Percentiles rank a stretch among this genome's conserved stretches.
Evolutionary conservation across 805 yeast species (phyloP).

Genomic region (Metschnikowia continentalis): DNA sequence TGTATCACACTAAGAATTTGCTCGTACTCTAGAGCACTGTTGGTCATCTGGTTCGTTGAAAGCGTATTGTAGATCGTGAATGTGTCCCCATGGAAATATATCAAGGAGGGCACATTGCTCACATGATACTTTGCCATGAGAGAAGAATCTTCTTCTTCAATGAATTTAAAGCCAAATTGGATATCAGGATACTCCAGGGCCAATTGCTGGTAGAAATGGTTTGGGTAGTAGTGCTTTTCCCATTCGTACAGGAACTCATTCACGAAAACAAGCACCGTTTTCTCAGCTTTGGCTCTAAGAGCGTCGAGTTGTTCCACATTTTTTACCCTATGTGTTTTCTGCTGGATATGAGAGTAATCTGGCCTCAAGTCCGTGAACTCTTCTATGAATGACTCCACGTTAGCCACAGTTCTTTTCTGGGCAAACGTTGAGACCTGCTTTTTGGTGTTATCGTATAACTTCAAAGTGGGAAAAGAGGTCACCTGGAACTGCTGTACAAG

Average conservation of each 20-base stretch:
- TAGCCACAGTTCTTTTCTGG: slow-evolving; percentile 17
- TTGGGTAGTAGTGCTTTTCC: slow-evolving; percentile 29
- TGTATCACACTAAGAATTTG: slow-evolving; percentile 15
- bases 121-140: slow-evolving; percentile 24
- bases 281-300: neutral
- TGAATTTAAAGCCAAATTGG: slow-evolving; percentile 24
- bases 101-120: slow-evolving; percentile 31
- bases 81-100: slow-evolving; percentile 21
- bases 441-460: slow-evolving; percentile 41
- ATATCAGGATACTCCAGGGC: slow-evolving; percentile 15
- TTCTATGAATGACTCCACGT: slow-evolving; percentile 10
- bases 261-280: slow-evolving; percentile 12
- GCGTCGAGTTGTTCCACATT: slow-evolving; percentile 2
- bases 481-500: slow-evolving; percentile 39
- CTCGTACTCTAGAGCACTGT: slow-evolving; percentile 16
- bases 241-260: slow-evolving; percentile 21
- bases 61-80: slow-evolving; percentile 24
- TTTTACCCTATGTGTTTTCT: neutral
- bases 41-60: slow-evolving; percentile 17
- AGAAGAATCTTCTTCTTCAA: slow-evolving; percentile 19
- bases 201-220: slow-evolving; percentile 32
- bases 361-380: slow-evolving; percentile 8
- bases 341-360: neutral
- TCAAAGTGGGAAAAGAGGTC: slow-evolving; percentile 46
- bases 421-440: slow-evolving; percentile 36